Evolutionary conservation across 2,329 filamentous ascomycete species (phyloP).

Genomic region (Ceratocystis alfenasii): DNA sequence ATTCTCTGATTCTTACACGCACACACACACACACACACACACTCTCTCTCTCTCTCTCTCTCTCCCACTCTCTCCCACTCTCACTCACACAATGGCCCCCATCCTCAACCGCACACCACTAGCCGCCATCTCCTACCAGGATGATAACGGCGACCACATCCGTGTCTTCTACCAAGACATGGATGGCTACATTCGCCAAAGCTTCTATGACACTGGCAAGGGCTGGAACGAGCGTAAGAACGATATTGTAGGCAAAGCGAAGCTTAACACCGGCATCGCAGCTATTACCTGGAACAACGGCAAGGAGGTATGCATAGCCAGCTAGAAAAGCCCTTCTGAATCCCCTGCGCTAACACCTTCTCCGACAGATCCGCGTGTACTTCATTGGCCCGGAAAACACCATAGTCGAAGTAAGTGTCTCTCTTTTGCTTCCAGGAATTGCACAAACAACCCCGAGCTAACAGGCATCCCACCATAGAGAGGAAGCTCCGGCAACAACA

Average conservation of each 20-base stretch:
- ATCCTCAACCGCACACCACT: conserved; percentile 21
- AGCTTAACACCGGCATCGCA: conserved; percentile 21
- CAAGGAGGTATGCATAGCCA: conserved; percentile 14
- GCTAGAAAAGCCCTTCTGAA: no score
- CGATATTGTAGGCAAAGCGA: conserved; percentile 20
- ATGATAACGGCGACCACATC: conserved; percentile 22
- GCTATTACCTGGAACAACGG: conserved; percentile 23
- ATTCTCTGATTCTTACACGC: background rate
- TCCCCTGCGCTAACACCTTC: background rate
- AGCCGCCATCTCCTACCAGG: conserved; percentile 21
- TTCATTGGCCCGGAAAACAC: conserved; percentile 21
- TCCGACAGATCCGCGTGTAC: conserved; percentile 20
- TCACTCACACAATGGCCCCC: conserved; percentile 16
- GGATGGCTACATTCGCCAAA: conserved; percentile 22
- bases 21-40: background rate
- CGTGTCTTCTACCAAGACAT: conserved; percentile 22
- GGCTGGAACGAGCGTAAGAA: conserved; percentile 22
- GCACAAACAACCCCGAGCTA: background rate
- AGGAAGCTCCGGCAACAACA: conserved; percentile 20
- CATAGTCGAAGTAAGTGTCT: conserved; percentile 16
- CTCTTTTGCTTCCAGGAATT: background rate
- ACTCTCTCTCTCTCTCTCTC: background rate
- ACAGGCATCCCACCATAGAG: conserved; percentile 2
- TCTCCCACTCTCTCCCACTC: no score
- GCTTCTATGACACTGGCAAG: conserved; percentile 22